Conservation (phyloP, 495 filamentous ascomycete genomes). For the Oidiodendron maius region DNA sequence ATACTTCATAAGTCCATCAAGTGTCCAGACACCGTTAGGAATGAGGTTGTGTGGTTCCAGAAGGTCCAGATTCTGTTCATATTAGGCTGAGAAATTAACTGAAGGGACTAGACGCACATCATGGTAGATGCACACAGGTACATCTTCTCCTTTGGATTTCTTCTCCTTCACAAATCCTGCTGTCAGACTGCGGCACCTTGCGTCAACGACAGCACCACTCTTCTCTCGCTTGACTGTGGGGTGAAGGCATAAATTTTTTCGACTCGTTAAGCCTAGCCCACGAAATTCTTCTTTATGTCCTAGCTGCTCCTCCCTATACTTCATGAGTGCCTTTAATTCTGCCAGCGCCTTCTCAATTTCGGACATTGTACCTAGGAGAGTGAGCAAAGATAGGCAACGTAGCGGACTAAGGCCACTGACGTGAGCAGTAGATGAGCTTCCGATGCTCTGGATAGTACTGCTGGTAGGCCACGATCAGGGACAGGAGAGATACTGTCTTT, state of each 20-base stretch:
- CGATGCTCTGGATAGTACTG: conserved; percentile 83
- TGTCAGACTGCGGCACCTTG: conserved; percentile 88
- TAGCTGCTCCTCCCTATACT: conserved; percentile 80
- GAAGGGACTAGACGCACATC: conserved; percentile 46
- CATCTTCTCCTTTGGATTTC: conserved; percentile 88
- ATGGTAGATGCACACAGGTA: conserved; percentile 91
- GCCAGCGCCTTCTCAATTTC: conserved; percentile 94
- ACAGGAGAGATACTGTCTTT: conserved; percentile 93
- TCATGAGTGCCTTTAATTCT: conserved; percentile 90
- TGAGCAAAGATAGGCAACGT: neutral
- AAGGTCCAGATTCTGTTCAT: conserved; percentile 73
- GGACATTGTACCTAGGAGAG: conserved; percentile 78
- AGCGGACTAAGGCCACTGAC: conserved; percentile 34
- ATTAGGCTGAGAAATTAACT: conserved; percentile 3
- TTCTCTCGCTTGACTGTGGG: conserved; percentile 93
- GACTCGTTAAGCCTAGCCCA: conserved; percentile 85
- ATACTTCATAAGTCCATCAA: conserved; percentile 82
- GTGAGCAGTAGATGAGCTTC: conserved; percentile 98
- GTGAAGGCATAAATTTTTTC: conserved; percentile 96
- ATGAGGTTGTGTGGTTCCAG: conserved; percentile 92
- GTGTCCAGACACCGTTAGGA: conserved; percentile 89
- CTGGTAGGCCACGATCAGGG: conserved; percentile 94
- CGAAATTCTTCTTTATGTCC: conserved; percentile 88
- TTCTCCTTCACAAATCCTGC: conserved; percentile 97
- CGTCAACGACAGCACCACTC: conserved; percentile 89